These are phyloP conservation scores for Botrytis deweyae DNA, from an alignment of 2,329 filamentous ascomycete genomes.

Conservation along the genomic window DNA sequence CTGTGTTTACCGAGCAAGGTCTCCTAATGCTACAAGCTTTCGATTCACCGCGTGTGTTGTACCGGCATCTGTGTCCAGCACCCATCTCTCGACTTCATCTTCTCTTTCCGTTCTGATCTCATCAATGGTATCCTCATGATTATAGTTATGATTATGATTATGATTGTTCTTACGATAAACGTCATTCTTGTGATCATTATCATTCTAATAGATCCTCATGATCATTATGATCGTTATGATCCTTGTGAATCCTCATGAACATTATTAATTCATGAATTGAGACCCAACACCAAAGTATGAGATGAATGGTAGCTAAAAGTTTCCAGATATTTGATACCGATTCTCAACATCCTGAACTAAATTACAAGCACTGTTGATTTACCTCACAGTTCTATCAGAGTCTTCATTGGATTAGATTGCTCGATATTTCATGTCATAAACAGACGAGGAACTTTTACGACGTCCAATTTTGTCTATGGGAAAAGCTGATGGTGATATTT, in stretches of 20 bases:
- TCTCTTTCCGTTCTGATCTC: background rate
- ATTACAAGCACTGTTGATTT: background rate
- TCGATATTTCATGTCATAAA: background rate
- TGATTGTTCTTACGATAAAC: background rate
- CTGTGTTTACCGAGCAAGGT: background rate
- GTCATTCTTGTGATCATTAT: no score
- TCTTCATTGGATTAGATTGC: background rate
- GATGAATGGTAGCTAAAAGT: background rate
- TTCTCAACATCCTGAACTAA: background rate
- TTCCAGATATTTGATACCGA: accelerated
- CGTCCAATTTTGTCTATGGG: no score
- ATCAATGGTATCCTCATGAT: background rate
- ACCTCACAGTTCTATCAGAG: background rate
- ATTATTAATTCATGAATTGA: background rate
- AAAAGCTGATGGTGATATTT: no score
- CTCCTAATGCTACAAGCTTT: background rate
- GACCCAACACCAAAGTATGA: background rate
- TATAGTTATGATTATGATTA: accelerated
- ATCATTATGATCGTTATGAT: no score
- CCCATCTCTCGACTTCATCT: background rate
- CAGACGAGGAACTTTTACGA: background rate
- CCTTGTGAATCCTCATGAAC: background rate
- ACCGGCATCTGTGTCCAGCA: background rate
- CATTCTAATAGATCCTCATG: no score
- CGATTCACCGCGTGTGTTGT: background rate